Evolutionary conservation across 306 rosid species (phyloP), one percentile per base, ranked within the genome.

Genomic region (Luffa acutangula): DNA sequence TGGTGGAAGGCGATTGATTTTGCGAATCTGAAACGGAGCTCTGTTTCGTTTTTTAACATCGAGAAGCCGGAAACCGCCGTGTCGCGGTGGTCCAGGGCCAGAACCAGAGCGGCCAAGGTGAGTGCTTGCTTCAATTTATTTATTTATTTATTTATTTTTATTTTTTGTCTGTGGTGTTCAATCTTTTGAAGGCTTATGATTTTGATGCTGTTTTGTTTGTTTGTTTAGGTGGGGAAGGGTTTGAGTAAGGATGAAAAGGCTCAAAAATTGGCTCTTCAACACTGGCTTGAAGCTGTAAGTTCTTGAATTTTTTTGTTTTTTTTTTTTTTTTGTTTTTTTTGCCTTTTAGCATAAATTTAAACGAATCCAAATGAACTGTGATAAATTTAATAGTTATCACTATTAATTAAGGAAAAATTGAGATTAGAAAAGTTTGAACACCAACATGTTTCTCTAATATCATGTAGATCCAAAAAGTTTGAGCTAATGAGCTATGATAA

Each of bases 241-340:
- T 87, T 95, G 87, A 93, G 96, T n/a, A 95, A 95, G 84, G 89
- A 95, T 82, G 99, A 91, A 34, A 95, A 95, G 80, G 99, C 99
- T 31, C 97, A 95, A 84, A 95, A 93, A 70, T 80, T 95, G 34
- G 97, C 99, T 78, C 93, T 91, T 9, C 97, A 89, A 78, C 99
- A 95, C 81, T 95, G 99, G 99, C 99, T 95, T 63, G 99, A 95
- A 85, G 93, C 95, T 79, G 95, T 92, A 84, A 87, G 93, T 76
- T 54, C 43, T 46, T 77, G 2, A 83, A 80, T 33, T 31, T 20
- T 31, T n/a, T n/a, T n/a, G n/a, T n/a, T n/a, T n/a, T n/a, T n/a
- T n/a, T n/a, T n/a, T n/a, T n/a, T n/a, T n/a, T n/a, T n/a, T n/a
- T n/a, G n/a, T n/a, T n/a, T n/a, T n/a, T n/a, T n/a, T n/a, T n/a